These are phyloP conservation scores for Zizania latifolia DNA, from an alignment of 176 grass and related monocot genomes.

Conservation along the genomic window DNA sequence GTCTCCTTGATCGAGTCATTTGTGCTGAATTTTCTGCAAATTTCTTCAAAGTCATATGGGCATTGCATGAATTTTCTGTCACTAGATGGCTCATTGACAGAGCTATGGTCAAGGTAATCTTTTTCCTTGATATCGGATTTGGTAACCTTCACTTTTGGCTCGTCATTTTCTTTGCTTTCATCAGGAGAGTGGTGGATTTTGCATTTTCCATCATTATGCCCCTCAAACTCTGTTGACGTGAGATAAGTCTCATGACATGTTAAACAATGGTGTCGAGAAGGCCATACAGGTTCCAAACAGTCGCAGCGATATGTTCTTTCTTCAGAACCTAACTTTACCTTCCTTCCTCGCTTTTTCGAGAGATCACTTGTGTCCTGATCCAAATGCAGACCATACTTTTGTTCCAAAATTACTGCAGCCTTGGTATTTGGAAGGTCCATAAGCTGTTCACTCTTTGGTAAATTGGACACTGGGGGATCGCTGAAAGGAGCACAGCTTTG, in stretches of 20 bases:
- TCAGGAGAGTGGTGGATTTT: constrained; percentile 17
- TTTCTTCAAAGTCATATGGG: constrained; percentile 76
- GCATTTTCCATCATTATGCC: constrained; percentile 75
- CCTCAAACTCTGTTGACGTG: constrained; percentile 53
- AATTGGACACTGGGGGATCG: constrained; percentile 30
- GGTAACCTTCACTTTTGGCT: constrained; percentile 44
- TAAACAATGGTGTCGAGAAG: constrained; percentile 75
- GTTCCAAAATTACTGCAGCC: constrained; percentile 63
- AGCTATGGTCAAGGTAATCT: constrained; percentile 16
- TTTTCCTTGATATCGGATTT: constrained; percentile 58
- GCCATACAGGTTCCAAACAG: constrained; percentile 82
- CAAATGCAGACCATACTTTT: constrained; percentile 55
- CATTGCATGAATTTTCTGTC: constrained; percentile 47
- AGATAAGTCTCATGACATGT: constrained; percentile 74
- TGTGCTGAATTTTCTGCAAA: constrained; percentile 65
- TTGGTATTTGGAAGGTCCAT: constrained; percentile 49
- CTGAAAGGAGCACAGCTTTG: constrained; percentile 27
- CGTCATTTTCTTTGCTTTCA: constrained; percentile 51
- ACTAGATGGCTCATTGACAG: constrained; percentile 24
- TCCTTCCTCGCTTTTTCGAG: constrained; percentile 55
- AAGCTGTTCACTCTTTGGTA: constrained; percentile 26
- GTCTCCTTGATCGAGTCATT: constrained; percentile 79
- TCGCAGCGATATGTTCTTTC: constrained; percentile 69
- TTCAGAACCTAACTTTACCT: constrained; percentile 50
- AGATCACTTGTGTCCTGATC: constrained; percentile 58